phyloP scores from a whole-genome alignment of 202 grass and related monocot species.

The Eragrostis tef region DNA sequence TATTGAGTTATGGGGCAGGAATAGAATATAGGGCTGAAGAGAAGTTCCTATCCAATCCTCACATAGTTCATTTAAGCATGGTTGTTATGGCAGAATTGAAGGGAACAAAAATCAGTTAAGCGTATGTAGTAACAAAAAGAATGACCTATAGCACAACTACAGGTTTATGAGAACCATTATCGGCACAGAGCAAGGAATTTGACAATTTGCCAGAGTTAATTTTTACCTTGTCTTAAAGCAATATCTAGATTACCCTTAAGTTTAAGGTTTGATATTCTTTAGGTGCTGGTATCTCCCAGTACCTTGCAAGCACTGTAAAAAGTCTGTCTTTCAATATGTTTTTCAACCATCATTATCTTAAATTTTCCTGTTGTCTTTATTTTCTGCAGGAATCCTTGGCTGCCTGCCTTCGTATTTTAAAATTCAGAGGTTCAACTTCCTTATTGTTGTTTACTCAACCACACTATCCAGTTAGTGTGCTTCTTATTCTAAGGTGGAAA shows the following conservation, averaged over 20 bases:
- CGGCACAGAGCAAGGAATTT: background rate
- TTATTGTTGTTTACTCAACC: conserved; percentile 29
- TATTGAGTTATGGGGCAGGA: background rate
- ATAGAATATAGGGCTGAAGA: background rate
- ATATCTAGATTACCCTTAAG: background rate
- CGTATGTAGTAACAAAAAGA: background rate
- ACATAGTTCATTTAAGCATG: background rate
- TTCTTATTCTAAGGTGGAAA: conserved; percentile 42
- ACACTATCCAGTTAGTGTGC: conserved; percentile 19
- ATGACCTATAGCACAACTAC: background rate
- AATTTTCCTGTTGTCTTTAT: background rate
- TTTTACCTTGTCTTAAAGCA: background rate
- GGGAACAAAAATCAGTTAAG: background rate
- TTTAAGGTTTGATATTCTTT: conserved; percentile 9
- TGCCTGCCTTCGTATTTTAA: conserved; percentile 17
- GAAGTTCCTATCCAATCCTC: background rate
- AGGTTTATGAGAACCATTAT: conserved; percentile 10
- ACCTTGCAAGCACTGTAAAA: background rate
- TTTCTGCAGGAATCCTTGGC: conserved; percentile 15
- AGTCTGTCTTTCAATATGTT: background rate
- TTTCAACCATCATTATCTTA: background rate
- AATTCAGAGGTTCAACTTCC: conserved; percentile 18
- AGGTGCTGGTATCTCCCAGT: background rate
- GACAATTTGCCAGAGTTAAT: background rate
- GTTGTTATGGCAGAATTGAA: background rate